Evolutionary conservation across 169 alveolate species (phyloP).

Genomic region (Neospora caninum): DNA sequence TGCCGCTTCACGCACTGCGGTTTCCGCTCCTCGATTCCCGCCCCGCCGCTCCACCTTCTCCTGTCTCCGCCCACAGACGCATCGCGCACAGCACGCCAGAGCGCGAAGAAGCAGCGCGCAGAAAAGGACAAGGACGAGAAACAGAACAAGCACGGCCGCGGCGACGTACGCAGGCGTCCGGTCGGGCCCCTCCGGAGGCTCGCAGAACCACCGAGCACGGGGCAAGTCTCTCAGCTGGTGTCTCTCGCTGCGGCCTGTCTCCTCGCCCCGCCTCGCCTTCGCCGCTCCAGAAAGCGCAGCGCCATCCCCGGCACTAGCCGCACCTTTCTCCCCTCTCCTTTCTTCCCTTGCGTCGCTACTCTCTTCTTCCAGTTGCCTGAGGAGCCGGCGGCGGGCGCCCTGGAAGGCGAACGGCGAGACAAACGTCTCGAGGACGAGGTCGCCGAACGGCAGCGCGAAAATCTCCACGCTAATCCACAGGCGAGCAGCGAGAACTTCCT

Average conservation of each 20-base stretch:
- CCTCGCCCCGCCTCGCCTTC: too few relatives aligned
- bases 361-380: not conserved
- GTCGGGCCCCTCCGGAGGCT: not conserved
- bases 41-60: too few relatives aligned
- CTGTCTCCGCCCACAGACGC: not conserved
- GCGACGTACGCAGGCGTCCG: not conserved
- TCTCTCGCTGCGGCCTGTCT: not conserved
- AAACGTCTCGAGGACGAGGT: not conserved
- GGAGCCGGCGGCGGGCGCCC: not conserved
- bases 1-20: too few relatives aligned
- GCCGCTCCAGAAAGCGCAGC: not conserved
- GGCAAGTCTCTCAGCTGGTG: too few relatives aligned
- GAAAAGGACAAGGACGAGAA: not conserved
- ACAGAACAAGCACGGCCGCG: not conserved
- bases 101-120: not conserved
- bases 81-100: not conserved
- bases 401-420: not conserved
- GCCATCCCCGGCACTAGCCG: not conserved
- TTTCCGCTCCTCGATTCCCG: too few relatives aligned
- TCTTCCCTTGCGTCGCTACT: too few relatives aligned
- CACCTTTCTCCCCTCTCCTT: not conserved
- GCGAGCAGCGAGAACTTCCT: not conserved
- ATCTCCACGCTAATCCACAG: not conserved
- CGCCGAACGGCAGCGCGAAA: slow-evolving; percentile 35
- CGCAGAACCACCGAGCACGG: not conserved